Conservation (phyloP, 768 basidiomycete species). For the Lanmaoa pseudosensibilis region DNA sequence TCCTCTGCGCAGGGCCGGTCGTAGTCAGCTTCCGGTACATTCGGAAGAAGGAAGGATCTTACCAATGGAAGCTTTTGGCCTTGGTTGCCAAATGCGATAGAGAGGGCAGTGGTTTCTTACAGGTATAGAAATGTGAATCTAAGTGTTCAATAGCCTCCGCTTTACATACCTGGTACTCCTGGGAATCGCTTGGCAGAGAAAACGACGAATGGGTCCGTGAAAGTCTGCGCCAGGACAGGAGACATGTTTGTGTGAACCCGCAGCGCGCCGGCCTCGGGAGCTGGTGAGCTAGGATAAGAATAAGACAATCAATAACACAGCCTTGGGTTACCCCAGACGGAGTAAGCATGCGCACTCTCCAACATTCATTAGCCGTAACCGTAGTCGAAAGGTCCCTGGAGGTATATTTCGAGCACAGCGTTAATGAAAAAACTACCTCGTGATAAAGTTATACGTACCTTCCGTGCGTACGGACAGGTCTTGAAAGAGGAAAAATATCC, state of each 20-base stretch:
- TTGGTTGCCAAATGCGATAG: conserved; percentile 86
- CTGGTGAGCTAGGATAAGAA: conserved; percentile 54
- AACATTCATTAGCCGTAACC: conserved; percentile 87
- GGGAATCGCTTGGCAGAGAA: conserved; percentile 94
- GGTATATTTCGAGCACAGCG: conserved; percentile 16
- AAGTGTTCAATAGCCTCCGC: conserved; percentile 11
- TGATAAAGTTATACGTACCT: conserved; percentile 50
- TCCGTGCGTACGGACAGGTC: conserved; percentile 93
- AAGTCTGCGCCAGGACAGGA: conserved; percentile 80
- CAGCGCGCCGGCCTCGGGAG: conserved; percentile 66
- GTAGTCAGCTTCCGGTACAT: conserved; percentile 21
- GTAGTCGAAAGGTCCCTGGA: conserved; percentile 79
- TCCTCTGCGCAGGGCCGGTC: conserved; percentile 52
- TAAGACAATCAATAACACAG: conserved; percentile 23
- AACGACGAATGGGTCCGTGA: conserved; percentile 81
- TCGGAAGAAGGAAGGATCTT: conserved; percentile 36
- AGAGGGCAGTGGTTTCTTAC: conserved; percentile 83
- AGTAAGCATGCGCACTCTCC: conserved; percentile 69
- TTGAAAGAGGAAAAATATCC: conserved; percentile 94
- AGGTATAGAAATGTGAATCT: conserved; percentile 22
- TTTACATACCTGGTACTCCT: conserved; percentile 77
- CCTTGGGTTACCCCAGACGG: conserved; percentile 12
- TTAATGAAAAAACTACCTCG: conserved; percentile 23
- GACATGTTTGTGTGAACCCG: conserved; percentile 68
- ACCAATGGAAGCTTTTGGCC: conserved; percentile 88